These are phyloP conservation scores for Leishmania mexicana DNA, from an alignment of 208 protist species.

Conservation along the genomic window DNA sequence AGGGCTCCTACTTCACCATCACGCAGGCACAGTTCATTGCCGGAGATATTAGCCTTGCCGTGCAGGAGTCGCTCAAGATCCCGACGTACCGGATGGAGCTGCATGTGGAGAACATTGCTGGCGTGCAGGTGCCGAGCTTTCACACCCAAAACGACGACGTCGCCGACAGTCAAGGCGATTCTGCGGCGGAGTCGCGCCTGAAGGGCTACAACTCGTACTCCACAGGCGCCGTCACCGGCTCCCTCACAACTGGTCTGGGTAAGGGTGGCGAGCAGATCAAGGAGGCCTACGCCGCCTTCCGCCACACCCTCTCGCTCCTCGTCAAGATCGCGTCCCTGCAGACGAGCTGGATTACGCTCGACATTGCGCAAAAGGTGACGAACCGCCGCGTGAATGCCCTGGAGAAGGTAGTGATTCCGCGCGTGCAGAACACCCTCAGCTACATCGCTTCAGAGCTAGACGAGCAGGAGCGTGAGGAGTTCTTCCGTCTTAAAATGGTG, in stretches of 20 bases:
- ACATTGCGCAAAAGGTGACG: constrained; percentile 99
- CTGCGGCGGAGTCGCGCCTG: constrained; percentile 13
- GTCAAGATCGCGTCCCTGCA: constrained; percentile 98
- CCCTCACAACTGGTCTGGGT: constrained; percentile 92
- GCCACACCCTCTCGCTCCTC: constrained; percentile 91
- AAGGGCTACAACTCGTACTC: constrained; percentile 5
- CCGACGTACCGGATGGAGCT: constrained; percentile 90
- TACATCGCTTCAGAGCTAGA: constrained; percentile 99
- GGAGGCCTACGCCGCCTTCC: constrained; percentile 88
- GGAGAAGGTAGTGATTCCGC: constrained; percentile 99
- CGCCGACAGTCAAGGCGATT: constrained; percentile 15
- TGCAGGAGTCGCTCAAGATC: constrained; percentile 94
- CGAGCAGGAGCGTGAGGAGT: constrained; percentile 99
- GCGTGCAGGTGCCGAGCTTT: constrained; percentile 98
- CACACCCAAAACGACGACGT: constrained; percentile 50
- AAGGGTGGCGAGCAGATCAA: constrained; percentile 97
- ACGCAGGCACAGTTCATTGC: constrained; percentile 97
- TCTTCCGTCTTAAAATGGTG: constrained; percentile 99
- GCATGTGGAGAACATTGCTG: constrained; percentile 97
- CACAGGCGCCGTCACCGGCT: constrained; percentile 12
- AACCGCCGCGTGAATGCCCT: constrained; percentile 99
- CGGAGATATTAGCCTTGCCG: constrained; percentile 95
- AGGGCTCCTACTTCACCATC: constrained; percentile 94
- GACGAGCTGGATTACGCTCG: constrained; percentile 97
- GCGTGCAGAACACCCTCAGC: constrained; percentile 96